phyloP scores from a whole-genome alignment of 306 rosid species.

The Castanea mollissima region DNA sequence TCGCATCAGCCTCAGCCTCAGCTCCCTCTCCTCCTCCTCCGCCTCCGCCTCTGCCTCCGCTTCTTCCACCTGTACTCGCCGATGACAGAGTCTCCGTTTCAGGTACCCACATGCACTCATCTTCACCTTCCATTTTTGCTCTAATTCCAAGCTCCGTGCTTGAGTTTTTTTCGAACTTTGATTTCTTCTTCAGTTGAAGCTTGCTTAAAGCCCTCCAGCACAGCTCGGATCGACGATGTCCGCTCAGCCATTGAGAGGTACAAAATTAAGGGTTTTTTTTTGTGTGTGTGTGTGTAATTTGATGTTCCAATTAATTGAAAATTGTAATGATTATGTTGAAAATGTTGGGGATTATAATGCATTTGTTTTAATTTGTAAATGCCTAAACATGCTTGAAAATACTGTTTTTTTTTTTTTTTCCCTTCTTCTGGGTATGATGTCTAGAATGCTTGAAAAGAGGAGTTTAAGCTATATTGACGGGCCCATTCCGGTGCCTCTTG shows the following conservation, averaged over 20 bases:
- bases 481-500: conserved; percentile 66
- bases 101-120: conserved; percentile 36
- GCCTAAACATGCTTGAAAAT: no score
- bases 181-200: conserved; percentile 63
- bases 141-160: conserved; percentile 4
- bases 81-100: conserved; percentile 70
- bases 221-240: conserved; percentile 63
- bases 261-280: not conserved
- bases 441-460: conserved; percentile 94
- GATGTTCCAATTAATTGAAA: not conserved
- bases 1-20: conserved; percentile 24
- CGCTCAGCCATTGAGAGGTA: conserved; percentile 77
- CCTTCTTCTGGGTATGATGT: not conserved
- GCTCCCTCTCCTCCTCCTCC: not conserved
- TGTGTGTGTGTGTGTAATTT: not conserved
- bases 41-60: conserved; percentile 39
- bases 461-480: conserved; percentile 86
- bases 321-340: not conserved
- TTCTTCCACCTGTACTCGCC: conserved; percentile 34
- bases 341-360: conserved; percentile 1
- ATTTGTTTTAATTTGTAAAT: no score
- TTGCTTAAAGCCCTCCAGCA: conserved; percentile 77
- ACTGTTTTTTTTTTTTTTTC: not conserved
- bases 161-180: not conserved
- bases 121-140: not conserved